A percentile compares a stretch with the other conserved stretches of the same genome.
These are phyloP conservation scores for Apiospora sp. DNA, from an alignment of 2,329 filamentous ascomycete genomes.

Conservation along the genomic window DNA sequence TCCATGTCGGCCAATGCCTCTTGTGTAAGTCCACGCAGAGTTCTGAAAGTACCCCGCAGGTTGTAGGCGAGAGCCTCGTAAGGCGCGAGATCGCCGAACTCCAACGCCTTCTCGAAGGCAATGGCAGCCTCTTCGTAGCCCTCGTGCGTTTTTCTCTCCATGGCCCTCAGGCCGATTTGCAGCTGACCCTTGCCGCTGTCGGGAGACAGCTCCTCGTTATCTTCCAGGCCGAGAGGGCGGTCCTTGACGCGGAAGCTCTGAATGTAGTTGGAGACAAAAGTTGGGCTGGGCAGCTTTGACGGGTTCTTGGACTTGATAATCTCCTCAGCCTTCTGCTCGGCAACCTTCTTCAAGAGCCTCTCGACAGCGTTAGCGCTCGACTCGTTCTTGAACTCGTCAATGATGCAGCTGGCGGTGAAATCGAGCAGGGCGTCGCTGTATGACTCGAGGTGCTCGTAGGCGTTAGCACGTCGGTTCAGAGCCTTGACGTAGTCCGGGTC, in stretches of 20 bases:
- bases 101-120: constrained; percentile 87
- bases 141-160: constrained; percentile 87
- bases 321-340: constrained; percentile 89
- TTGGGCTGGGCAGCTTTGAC: constrained; percentile 91
- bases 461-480: constrained; percentile 93
- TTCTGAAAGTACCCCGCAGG: constrained; percentile 95
- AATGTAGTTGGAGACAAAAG: constrained; percentile 97
- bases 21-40: constrained; percentile 86
- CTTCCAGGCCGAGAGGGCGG: constrained; percentile 82
- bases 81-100: constrained; percentile 80
- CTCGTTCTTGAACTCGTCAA: constrained; percentile 96
- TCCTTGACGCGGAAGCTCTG: constrained; percentile 93
- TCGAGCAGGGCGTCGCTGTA: constrained; percentile 96
- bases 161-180: constrained; percentile 80
- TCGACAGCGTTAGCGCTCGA: constrained; percentile 89
- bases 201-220: constrained; percentile 78
- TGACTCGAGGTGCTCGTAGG: constrained; percentile 91
- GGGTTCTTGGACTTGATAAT: constrained; percentile 84
- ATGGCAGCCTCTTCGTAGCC: constrained; percentile 88
- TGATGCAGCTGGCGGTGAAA: constrained; percentile 98
- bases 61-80: constrained; percentile 94
- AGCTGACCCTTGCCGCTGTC: constrained; percentile 85
- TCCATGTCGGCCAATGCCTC: constrained; percentile 85
- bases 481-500: constrained; percentile 98
- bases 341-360: constrained; percentile 93